These are phyloP conservation scores for Botrytis porri DNA, from an alignment of 2,329 filamentous ascomycete species.

Conservation along the genomic window DNA sequence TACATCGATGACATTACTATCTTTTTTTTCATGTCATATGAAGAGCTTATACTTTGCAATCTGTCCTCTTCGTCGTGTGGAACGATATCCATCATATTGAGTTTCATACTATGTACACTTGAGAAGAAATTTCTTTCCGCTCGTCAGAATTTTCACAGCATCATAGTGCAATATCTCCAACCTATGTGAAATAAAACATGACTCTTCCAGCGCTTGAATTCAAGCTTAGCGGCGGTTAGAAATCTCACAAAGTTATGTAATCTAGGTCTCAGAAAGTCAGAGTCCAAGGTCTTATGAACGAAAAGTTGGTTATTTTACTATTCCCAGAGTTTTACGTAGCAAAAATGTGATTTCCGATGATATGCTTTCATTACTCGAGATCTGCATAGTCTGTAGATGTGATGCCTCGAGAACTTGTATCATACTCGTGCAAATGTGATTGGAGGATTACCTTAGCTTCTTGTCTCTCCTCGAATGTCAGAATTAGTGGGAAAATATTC, in stretches of 20 bases:
- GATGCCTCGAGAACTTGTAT: neutral
- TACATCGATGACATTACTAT: neutral
- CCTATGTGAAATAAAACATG: fast-evolving
- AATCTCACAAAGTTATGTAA: too few species aligned
- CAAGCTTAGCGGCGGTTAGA: neutral
- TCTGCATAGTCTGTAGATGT: neutral
- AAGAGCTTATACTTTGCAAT: neutral
- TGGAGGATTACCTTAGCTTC: neutral
- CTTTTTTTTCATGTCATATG: neutral
- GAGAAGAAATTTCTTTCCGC: neutral
- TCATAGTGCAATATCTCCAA: fast-evolving
- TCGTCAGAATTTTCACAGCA: neutral
- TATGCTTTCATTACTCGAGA: fast-evolving
- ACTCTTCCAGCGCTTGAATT: too few species aligned
- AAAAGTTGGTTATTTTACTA: neutral
- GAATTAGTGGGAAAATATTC: too few species aligned
- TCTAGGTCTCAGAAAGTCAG: neutral
- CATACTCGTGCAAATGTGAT: neutral
- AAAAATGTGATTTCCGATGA: neutral
- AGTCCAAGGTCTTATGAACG: fast-evolving
- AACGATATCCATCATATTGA: neutral
- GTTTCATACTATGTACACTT: neutral
- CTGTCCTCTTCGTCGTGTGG: too few species aligned
- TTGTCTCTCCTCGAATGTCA: neutral
- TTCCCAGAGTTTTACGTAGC: neutral